Evolutionary conservation across 768 basidiomycete species (phyloP).

Genomic region (Hygrocybe punicea): DNA sequence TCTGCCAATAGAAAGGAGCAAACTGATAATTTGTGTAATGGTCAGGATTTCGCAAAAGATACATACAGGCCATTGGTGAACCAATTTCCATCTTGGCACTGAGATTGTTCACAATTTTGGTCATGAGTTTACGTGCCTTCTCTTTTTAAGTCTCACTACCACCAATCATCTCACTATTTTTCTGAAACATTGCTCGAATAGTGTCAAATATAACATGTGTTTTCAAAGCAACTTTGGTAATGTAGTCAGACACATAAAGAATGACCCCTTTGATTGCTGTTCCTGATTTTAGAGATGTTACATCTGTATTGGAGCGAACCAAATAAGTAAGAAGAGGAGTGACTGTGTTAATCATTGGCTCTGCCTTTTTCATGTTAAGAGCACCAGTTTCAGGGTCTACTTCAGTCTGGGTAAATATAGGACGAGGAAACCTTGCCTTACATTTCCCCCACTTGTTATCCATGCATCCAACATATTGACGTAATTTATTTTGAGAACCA

Average conservation of each 20-base stretch:
- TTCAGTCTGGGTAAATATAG: constrained; percentile 14
- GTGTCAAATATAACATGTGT: constrained; percentile 31
- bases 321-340: too few species aligned
- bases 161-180: constrained; percentile 19
- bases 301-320: too few species aligned
- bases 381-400: constrained; percentile 27
- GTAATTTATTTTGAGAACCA: constrained; percentile 23
- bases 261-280: constrained; percentile 24
- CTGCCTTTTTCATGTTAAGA: constrained; percentile 28
- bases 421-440: constrained; percentile 33
- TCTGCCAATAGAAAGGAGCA: constrained; percentile 11
- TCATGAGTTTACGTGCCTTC: constrained; percentile 18
- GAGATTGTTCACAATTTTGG: constrained; percentile 28
- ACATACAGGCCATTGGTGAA: constrained; percentile 23
- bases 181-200: constrained; percentile 21
- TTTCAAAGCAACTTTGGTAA: constrained; percentile 25
- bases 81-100: constrained; percentile 30
- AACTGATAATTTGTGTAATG: constrained; percentile 33
- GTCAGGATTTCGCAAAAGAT: constrained; percentile 26
- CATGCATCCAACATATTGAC: constrained; percentile 19
- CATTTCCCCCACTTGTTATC: constrained; percentile 28
- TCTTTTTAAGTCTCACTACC: constrained; percentile 20
- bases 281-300: too few species aligned
- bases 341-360: constrained; percentile 20
- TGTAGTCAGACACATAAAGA: constrained; percentile 29